Percentiles rank a stretch among this genome's conserved stretches.
phyloP scores from a whole-genome alignment of 805 yeast species.

The Metschnikowia kofuensis region DNA sequence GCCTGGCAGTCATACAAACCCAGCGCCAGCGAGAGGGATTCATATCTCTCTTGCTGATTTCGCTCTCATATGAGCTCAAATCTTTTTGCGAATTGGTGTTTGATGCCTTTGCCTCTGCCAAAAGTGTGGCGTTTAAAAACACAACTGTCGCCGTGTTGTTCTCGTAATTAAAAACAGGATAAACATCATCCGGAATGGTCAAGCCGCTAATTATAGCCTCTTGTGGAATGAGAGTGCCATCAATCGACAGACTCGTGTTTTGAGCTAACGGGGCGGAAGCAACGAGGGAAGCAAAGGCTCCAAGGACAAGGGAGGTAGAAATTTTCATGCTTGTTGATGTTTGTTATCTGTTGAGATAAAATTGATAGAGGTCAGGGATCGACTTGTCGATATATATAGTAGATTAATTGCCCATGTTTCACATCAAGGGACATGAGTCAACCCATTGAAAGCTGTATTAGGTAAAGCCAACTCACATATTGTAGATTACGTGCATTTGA shows the following conservation, averaged over 20 bases:
- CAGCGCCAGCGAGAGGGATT: constrained; percentile 10
- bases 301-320: constrained; percentile 10
- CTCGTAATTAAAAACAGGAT: constrained; percentile 11
- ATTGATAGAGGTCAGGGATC: not conserved
- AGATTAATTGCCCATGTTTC: not conserved
- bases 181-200: constrained; percentile 10
- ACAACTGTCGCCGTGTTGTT: constrained; percentile 8
- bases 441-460: not conserved
- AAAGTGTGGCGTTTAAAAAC: constrained; percentile 15
- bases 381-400: not conserved
- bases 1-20: constrained; percentile 3
- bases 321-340: constrained; percentile 9
- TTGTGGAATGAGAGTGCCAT: constrained; percentile 6
- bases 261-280: constrained; percentile 9
- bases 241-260: not conserved
- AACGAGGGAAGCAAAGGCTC: constrained; percentile 8
- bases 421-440: not conserved
- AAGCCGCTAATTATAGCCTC: constrained; percentile 15
- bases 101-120: constrained; percentile 12
- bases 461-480: not conserved
- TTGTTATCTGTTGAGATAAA: not conserved
- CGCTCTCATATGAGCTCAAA: not conserved
- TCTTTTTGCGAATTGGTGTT: not conserved
- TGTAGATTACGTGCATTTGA: not conserved
- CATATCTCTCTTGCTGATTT: constrained; percentile 14